Evolutionary conservation across 441 rosid species (phyloP).

Genomic region (Pelargonium cotyledonis): DNA sequence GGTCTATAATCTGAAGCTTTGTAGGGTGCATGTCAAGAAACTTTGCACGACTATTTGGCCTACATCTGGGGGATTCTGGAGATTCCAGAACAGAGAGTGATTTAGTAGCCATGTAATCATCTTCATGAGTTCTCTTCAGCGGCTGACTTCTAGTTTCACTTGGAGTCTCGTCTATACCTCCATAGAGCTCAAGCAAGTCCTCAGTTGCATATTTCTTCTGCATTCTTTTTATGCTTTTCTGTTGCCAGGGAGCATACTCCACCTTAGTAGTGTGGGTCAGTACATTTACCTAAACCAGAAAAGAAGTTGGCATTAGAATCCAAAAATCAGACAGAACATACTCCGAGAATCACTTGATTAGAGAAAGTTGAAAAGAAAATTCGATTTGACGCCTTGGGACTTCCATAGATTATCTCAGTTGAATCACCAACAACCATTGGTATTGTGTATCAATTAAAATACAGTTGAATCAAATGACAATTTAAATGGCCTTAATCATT

Average conservation of each 20-base stretch:
- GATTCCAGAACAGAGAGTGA: background rate
- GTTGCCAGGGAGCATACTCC: conserved; percentile 37
- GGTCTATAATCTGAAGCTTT: background rate
- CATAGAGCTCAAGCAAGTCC: conserved; percentile 17
- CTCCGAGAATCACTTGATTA: background rate
- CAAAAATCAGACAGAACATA: conserved; percentile 2
- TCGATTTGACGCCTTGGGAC: background rate
- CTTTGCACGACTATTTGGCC: background rate
- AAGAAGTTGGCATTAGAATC: background rate
- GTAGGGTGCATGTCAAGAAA: background rate
- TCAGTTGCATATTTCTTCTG: conserved; percentile 24
- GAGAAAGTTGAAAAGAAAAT: background rate
- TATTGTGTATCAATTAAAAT: too few species aligned
- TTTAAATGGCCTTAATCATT: background rate
- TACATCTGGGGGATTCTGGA: conserved; percentile 9
- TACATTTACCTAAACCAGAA: conserved; percentile 61
- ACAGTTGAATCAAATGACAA: background rate
- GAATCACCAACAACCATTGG: too few species aligned
- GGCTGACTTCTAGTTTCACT: conserved; percentile 19
- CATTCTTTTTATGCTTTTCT: conserved; percentile 12
- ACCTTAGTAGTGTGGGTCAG: conserved; percentile 69
- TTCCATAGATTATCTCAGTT: background rate
- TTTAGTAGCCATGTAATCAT: too few species aligned
- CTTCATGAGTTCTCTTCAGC: conserved; percentile 11
- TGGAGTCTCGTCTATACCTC: conserved; percentile 15